Base-by-base conservation (phyloP, 768 basidiomycete genomes). In the Galerina sulciceps region DNA sequence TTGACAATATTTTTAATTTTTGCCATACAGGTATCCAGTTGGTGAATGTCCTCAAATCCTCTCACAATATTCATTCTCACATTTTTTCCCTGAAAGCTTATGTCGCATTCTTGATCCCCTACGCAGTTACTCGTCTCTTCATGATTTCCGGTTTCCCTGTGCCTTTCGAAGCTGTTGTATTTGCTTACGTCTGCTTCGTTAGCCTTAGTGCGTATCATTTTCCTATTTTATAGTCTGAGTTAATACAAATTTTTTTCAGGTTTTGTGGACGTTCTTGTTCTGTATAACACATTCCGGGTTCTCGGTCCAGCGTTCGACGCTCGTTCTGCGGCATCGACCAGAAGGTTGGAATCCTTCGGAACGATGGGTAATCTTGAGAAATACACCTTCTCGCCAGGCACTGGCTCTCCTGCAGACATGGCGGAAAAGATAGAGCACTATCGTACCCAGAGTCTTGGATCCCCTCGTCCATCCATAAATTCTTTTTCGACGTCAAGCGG, bases 211-310 rank as follows among this genome's bases (percentile, higher is more conserved):
- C 62, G 83, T 69, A 23, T 10, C 35, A 53, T 3, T 22, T 23
- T 37, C 44, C 18, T 22, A 15, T 31, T 35, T 18, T 10, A 38
- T 37, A 13, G 49, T 10, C 56, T n/a, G 26, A 42, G 47, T 54
- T 68, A 40, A 67, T 20, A 4, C 3, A 36, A 26, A 13, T 46
- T 46, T 50, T 22, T 47, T 11, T 5, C 58, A 92, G 90, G 88
- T 42, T 63, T 86, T 23, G 83, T 84, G 20, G 87, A 91, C 64
- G 87, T 88, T 23, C 57, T 80, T 9, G 75, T 91, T n/a, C 78
- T 91, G 26, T 85, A 81, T 75, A 89, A 88, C 66, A 89, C 86
- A 10, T 82, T 90, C 67, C 82, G 85, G 10, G 79, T 89, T 50
- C 73, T 92, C 35, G 75, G 78, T 9, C 82, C 82, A 22, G 81